Conservation (phyloP, 2,329 filamentous ascomycete species). For the Chaetomium sp. region DNA sequence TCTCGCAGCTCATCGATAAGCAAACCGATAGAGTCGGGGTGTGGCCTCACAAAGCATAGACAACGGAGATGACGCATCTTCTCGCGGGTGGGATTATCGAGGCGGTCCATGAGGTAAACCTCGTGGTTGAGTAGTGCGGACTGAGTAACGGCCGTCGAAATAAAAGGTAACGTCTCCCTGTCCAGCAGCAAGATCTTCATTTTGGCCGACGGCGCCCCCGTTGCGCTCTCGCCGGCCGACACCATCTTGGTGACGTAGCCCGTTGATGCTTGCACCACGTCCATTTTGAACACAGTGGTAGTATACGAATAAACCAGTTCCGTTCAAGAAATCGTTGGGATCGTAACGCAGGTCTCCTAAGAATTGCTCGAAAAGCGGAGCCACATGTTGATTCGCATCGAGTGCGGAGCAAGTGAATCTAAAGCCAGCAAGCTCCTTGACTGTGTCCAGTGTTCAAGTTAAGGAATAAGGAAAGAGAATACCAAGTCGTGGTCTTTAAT, state of each 20-base stretch:
- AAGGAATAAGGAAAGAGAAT: too few relatives aligned
- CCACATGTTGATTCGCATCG: background rate
- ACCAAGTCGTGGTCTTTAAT: background rate
- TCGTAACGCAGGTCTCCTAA: background rate
- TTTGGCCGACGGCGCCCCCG: conserved; percentile 70
- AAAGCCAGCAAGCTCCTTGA: background rate
- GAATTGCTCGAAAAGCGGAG: background rate
- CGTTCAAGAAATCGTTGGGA: background rate
- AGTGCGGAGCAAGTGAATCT: too few relatives aligned
- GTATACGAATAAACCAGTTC: background rate
- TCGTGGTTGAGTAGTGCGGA: conserved; percentile 94
- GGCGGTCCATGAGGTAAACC: conserved; percentile 94
- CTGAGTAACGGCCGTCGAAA: conserved; percentile 94
- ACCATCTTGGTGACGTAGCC: conserved; percentile 98
- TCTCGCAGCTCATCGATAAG: conserved; percentile 95
- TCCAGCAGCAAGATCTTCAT: conserved; percentile 98
- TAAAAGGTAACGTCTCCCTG: conserved; percentile 88
- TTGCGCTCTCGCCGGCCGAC: conserved; percentile 71
- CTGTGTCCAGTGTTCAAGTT: background rate
- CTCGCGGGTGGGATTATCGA: conserved; percentile 87
- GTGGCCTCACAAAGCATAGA: conserved; percentile 89
- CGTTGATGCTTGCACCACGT: conserved; percentile 88
- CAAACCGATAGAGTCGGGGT: conserved; percentile 86
- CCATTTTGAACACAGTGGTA: conserved; percentile 60
- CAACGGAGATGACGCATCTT: conserved; percentile 98